Evolutionary conservation across 805 yeast species (phyloP), one percentile per base, ranked within the genome.

Genomic region (Candida nitratophila): DNA sequence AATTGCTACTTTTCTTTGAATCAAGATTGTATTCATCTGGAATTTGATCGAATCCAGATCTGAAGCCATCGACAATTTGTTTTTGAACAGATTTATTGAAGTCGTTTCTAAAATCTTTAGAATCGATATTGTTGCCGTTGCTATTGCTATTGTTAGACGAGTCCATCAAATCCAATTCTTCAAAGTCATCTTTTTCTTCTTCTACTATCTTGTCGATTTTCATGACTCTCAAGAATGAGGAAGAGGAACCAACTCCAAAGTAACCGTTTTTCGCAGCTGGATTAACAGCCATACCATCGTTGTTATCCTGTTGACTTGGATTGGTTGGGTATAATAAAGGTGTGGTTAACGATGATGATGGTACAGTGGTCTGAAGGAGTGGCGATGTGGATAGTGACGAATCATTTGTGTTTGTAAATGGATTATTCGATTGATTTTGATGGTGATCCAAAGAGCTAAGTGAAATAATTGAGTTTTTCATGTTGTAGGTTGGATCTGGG

Each of bases 261-360:
- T 77, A 81, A 0, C 88, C 87, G 26, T 74, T 73, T 37, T 60
- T 63, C 17, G 56, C 42, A 21, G 56, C 51, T 24, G 79, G 75
- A 40, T 76, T 71, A 1, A 81, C 83, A 0, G 82, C 85, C 86
- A 81, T 81, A 11, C 86, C 85, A 57, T 81, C 86, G 47, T 44
- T 48, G 21, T 48, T 47, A 17, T 45, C 22, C 9, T n/a, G 24
- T n/a, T 16, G 17, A 10, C 21, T 9, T 9, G 36, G 36, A 21
- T n/a, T 17, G 6, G 36, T 16, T n/a, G 37, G 37, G 24, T 34
- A 34, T 34, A 34, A 20, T 11, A 20, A n/a, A n/a, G 37, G 37
- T n/a, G 37, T 34, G 11, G 24, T 34, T 40, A 19, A 44, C 37
- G 20, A 15, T 21, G 47, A 44, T 2, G 56, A 42, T 9, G 48